Evolutionary conservation across 148 eudicot species (phyloP), one percentile per base, ranked within the genome.

Genomic region (Nepenthes mirabilis): DNA sequence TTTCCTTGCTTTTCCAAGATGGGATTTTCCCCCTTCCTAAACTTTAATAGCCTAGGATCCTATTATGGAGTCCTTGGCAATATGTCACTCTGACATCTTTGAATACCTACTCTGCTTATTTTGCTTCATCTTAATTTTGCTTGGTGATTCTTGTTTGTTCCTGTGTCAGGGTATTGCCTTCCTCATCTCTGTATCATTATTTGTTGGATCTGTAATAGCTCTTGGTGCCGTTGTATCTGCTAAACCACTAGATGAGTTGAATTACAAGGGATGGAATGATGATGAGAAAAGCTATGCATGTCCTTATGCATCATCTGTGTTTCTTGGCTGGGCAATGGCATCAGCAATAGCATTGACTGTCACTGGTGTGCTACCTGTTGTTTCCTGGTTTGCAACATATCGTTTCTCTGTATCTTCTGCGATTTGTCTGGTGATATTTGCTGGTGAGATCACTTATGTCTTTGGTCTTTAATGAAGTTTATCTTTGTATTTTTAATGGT

Each of bases 361-460:
- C 55, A 84, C 96, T 45, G 96, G 96, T 60, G 79, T 84, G 65
- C 85, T 93, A 57, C 96, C 99, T 40, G 80, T 88, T 57, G 70
- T 79, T 56, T 93, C 99, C 57, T 93, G 99, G 99, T 93, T 93
- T 72, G 84, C 99, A 43, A 93, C 99, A 9, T 93, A 93, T 71
- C 84, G 95, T 55, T 89, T 93, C 75, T 86, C 96, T 68, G 62
- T 78, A 47, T 88, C 86, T 64, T 88, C 99, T 77, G 99, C 95
- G 58, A 70, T 79, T 63, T 86, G 96, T 75, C 74, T 89, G 68
- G 86, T 86, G 62, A 67, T 86, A 68, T 93, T 93, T 84, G 70
- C 99, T 56, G 82, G 99, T 88, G 70, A 64, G 74, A 35, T 43
- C 37, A 37, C 11, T 55, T 12, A 23, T 45, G 5, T 43, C 56